Evolutionary conservation across 2,329 filamentous ascomycete genomes (phyloP).

Genomic region (Diaporthe eres): DNA sequence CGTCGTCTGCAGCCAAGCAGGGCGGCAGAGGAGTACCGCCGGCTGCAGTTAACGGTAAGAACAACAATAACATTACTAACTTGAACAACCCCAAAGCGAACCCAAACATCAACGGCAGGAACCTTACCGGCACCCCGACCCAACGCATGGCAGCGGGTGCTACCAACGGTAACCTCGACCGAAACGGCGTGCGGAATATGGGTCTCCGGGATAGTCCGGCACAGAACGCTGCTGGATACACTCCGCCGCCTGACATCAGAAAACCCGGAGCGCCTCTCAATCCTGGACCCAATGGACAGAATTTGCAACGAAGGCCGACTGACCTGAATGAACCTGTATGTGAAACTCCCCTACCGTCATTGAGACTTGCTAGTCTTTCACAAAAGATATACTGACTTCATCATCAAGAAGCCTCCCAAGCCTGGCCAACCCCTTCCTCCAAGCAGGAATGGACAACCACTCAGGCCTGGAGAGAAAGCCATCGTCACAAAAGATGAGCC

Average conservation of each 20-base stretch:
- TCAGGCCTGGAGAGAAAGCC: neutral
- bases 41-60: conserved; percentile 1
- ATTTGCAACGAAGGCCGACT: neutral
- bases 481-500: neutral
- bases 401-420: neutral
- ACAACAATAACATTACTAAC: neutral
- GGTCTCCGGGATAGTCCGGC: neutral
- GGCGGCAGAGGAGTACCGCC: conserved; percentile 1
- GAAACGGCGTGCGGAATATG: neutral
- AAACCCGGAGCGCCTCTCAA: neutral
- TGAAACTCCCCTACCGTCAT: neutral
- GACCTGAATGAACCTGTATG: conserved; percentile 3
- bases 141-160: neutral
- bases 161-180: neutral
- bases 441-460: neutral
- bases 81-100: conserved; percentile 5
- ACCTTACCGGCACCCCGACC: neutral
- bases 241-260: neutral
- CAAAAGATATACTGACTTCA: neutral
- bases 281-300: neutral
- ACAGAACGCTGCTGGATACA: conserved; percentile 11
- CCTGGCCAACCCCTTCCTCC: neutral
- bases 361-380: neutral
- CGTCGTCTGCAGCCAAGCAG: neutral
- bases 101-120: conserved; percentile 2